Percentiles rank a stretch among this genome's conserved stretches.
phyloP scores from a whole-genome alignment of 1,284 basidiomycete species.

The Cystobasidiaceae sp. region DNA sequence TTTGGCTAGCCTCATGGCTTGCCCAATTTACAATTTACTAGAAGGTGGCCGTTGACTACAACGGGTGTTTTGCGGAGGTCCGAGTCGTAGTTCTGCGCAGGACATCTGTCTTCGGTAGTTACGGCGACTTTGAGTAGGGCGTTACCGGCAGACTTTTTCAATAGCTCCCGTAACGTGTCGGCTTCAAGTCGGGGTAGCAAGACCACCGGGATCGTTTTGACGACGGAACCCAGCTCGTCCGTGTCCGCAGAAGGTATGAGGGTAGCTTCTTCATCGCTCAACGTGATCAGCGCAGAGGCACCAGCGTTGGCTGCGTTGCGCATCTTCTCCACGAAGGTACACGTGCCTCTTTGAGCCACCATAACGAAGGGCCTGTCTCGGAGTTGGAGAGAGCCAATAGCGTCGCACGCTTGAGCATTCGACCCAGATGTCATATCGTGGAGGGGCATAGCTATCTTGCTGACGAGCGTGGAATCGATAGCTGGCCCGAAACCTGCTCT shows the following conservation, averaged over 20 bases:
- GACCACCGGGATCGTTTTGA: conserved; percentile 3
- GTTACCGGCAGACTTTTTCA: not conserved
- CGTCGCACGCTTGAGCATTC: not conserved
- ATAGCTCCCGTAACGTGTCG: not conserved
- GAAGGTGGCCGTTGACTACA: conserved; percentile 20
- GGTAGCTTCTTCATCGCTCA: conserved; percentile 31
- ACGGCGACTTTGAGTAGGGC: not conserved
- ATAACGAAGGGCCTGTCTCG: not conserved
- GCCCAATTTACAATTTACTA: conserved; percentile 21
- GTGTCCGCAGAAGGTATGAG: conserved; percentile 35
- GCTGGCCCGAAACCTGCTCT: conserved; percentile 24
- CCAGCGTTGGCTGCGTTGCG: conserved; percentile 35
- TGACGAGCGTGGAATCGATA: not conserved
- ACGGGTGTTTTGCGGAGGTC: conserved; percentile 24
- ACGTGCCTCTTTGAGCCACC: conserved; percentile 36
- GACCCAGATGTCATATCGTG: not conserved
- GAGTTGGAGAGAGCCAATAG: not conserved
- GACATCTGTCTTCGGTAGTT: not conserved
- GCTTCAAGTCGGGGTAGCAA: not conserved
- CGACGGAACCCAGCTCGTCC: not conserved
- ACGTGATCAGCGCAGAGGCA: conserved; percentile 36
- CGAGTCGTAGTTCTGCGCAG: not conserved
- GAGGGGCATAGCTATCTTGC: not conserved
- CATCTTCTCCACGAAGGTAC: conserved; percentile 39
- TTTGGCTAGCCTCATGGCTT: no score